Percentiles rank a stretch among this genome's conserved stretches.
Conservation (phyloP, 768 basidiomycete species). For the Epithele typhae region DNA sequence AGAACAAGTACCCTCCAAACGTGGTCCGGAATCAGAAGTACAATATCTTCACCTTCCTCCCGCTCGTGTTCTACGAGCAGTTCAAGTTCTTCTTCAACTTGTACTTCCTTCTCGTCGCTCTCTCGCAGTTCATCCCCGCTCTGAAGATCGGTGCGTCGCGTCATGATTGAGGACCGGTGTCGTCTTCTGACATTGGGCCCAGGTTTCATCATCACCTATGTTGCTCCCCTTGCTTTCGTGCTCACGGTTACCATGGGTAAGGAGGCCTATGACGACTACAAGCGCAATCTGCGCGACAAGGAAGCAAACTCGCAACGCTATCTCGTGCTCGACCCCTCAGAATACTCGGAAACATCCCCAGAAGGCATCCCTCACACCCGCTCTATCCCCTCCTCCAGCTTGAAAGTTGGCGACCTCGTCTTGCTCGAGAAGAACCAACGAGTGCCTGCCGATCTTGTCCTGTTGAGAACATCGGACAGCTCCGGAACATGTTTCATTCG, state of each 20-base stretch:
- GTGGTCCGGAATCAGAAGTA: slow-evolving; percentile 98
- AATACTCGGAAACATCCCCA: slow-evolving; percentile 20
- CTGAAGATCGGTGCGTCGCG: slow-evolving; percentile 80
- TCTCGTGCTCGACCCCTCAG: slow-evolving; percentile 64
- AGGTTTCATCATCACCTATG: slow-evolving; percentile 95
- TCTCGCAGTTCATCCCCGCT: slow-evolving; percentile 94
- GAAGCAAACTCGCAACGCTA: slow-evolving; percentile 96
- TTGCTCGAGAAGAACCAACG: slow-evolving; percentile 95
- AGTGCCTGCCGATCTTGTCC: slow-evolving; percentile 90
- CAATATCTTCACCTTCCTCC: slow-evolving; percentile 94
- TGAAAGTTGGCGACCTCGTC: slow-evolving; percentile 90
- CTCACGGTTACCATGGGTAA: slow-evolving; percentile 96
- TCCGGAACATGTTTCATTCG: slow-evolving; percentile 96
- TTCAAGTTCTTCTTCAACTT: slow-evolving; percentile 99
- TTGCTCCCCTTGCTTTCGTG: slow-evolving; percentile 95
- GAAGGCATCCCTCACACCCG: slow-evolving; percentile 41
- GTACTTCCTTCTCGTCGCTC: slow-evolving; percentile 94
- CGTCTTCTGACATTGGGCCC: not conserved
- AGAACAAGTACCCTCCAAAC: slow-evolving; percentile 76
- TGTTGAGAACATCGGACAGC: slow-evolving; percentile 82
- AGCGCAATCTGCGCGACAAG: slow-evolving; percentile 84
- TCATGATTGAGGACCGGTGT: not conserved
- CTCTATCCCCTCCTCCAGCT: slow-evolving; percentile 80
- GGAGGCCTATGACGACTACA: slow-evolving; percentile 98
- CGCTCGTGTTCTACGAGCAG: slow-evolving; percentile 96